phyloP scores from a whole-genome alignment of 106 monocot species.

The Dioscorea dumetorum region DNA sequence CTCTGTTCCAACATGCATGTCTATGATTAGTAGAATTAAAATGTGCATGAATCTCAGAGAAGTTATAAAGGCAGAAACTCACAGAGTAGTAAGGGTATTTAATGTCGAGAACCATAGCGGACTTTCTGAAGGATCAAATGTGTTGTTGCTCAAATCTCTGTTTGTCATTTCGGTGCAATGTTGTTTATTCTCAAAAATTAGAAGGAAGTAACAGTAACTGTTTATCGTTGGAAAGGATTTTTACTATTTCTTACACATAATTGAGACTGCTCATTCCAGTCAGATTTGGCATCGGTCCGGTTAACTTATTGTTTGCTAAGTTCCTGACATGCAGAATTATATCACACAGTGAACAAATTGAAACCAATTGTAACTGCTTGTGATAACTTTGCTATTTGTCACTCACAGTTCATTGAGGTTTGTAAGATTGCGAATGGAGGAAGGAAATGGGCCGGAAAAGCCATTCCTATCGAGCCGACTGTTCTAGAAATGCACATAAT shows the following conservation, averaged over 20 bases:
- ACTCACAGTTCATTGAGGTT: slow-evolving; percentile 47
- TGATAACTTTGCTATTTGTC: neutral
- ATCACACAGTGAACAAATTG: neutral
- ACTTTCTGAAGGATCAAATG: slow-evolving; percentile 46
- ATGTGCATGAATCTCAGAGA: neutral
- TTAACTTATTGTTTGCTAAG: slow-evolving; percentile 62
- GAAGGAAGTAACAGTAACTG: neutral
- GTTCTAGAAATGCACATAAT: slow-evolving; percentile 2
- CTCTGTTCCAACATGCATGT: slow-evolving; percentile 13
- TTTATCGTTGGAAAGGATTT: neutral
- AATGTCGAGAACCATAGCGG: slow-evolving; percentile 69
- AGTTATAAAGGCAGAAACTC: slow-evolving; percentile 11
- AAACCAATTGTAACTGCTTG: neutral
- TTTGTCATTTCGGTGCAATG: neutral
- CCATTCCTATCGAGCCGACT: slow-evolving; percentile 57
- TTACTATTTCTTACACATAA: slow-evolving; percentile 40
- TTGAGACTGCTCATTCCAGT: slow-evolving; percentile 46
- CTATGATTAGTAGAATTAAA: neutral
- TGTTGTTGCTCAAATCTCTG: slow-evolving; percentile 89
- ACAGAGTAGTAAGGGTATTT: slow-evolving; percentile 50
- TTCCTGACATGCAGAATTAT: slow-evolving; percentile 32
- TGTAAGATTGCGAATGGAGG: slow-evolving; percentile 34
- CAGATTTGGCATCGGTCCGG: slow-evolving; percentile 60
- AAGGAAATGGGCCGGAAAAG: slow-evolving; percentile 41
- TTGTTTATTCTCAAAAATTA: neutral